These are phyloP conservation scores for Aureobasidium sp. DNA, from an alignment of 2,329 filamentous ascomycete genomes.

Conservation along the genomic window DNA sequence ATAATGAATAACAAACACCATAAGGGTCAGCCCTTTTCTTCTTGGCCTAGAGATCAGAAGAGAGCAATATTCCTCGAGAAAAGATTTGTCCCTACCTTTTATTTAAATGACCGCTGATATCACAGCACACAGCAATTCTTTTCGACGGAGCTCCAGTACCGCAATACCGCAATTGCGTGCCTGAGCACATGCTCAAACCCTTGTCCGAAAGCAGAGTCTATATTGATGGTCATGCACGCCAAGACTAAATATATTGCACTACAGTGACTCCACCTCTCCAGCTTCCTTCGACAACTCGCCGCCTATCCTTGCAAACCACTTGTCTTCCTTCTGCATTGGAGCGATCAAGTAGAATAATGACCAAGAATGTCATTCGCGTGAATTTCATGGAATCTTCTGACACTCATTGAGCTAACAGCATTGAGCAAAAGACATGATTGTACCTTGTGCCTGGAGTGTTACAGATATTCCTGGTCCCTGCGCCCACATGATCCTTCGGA, in stretches of 20 bases:
- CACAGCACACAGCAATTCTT: background rate
- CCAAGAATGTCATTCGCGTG: background rate
- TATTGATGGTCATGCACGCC: background rate
- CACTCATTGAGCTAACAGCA: background rate
- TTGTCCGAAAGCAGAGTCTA: background rate
- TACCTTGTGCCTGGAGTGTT: background rate
- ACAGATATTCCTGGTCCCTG: background rate
- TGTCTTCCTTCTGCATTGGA: background rate
- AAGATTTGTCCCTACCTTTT: background rate
- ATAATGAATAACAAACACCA: background rate
- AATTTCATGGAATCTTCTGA: no score
- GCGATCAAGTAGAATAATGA: no score
- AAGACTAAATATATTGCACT: slow-evolving; percentile 5
- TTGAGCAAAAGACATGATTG: background rate
- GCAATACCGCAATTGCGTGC: background rate
- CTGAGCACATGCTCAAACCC: background rate
- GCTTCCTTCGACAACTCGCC: no score
- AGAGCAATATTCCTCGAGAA: background rate
- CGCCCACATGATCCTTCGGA: background rate
- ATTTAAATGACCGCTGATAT: background rate
- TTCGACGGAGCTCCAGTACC: background rate
- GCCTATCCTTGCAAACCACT: no score
- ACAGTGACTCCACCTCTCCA: background rate
- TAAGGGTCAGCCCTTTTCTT: background rate
- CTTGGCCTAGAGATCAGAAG: background rate